Evolutionary conservation across 2,329 filamentous ascomycete species (phyloP), one percentile per base, ranked within the genome.

Genomic region (Colletotrichum lupini): DNA sequence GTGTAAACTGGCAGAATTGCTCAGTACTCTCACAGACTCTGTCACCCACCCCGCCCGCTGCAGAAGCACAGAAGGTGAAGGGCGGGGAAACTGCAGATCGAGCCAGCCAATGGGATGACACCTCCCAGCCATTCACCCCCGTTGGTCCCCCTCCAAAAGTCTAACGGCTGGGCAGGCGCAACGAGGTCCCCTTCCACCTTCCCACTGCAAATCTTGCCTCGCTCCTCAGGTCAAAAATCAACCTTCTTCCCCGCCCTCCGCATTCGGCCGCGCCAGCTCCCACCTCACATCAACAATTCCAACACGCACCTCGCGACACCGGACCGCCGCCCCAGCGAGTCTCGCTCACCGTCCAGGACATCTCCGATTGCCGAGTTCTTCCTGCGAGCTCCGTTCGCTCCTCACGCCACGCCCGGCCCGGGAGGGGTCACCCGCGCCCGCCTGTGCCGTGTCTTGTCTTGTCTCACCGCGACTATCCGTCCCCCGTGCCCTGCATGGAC

Each of bases 401-500:
- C 62, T 64, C 26, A 65, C 67, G 67, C 73, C 69, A 63, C 68
- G 55, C 63, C 63, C 61, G 55, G 64, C 73, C 68, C 71, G 67
- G 71, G 67, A 71, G 71, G 70, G 71, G 71, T 76, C 73, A 68
- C 59, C 72, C 71, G 59, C 72, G 65, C 63, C 75, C 72, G 71
- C 67, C 67, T 73, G 67, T 71, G 71, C 70, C 69, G 58, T 62
- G 71, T 58, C 49, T 57, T 66, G 67, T 71, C 60, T 71, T 71
- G 71, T 70, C 71, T 73, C 67, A 73, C 59, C 55, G 55, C 60
- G 71, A 66, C 71, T 61, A 46, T 66, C 55, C 70, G 62, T 65
- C 72, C 69, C 65, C 75, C 72, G 69, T 74, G 73, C 73, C 76
- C 76, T 76, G 83, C 81, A 88, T 88, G 86, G 86, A 88, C 83